phyloP scores from a whole-genome alignment of 2,329 filamentous ascomycete species.

The Penicillium frequentans region DNA sequence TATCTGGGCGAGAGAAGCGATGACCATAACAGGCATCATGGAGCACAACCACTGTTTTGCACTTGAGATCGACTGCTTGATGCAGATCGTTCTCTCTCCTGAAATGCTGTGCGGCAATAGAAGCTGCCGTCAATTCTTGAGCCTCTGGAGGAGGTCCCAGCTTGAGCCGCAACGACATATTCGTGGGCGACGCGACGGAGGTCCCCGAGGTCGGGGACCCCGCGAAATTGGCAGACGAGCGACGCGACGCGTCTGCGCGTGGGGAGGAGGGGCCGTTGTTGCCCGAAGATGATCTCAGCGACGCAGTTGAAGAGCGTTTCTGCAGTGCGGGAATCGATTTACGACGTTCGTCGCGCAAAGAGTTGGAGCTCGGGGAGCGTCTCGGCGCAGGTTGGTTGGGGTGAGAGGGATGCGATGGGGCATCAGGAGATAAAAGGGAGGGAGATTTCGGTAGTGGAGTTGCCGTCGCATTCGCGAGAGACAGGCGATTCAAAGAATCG shows the following conservation, averaged over 20 bases:
- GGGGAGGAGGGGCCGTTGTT: slow-evolving; percentile 30
- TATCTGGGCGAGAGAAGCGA: slow-evolving; percentile 79
- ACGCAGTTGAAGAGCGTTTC: slow-evolving; percentile 40
- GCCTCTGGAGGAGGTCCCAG: slow-evolving; percentile 21
- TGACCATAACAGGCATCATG: slow-evolving; percentile 96
- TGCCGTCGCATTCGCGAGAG: slow-evolving; percentile 23
- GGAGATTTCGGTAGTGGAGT: slow-evolving; percentile 30
- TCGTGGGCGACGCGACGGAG: slow-evolving; percentile 19
- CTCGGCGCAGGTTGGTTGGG: slow-evolving; percentile 24
- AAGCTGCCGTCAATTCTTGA: slow-evolving; percentile 48
- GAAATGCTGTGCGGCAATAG: slow-evolving; percentile 68
- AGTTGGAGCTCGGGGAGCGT: slow-evolving; percentile 36
- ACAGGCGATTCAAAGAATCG: slow-evolving; percentile 29
- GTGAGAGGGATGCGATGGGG: slow-evolving; percentile 19
- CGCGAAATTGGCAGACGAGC: slow-evolving; percentile 32
- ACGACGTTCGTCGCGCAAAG: slow-evolving; percentile 38
- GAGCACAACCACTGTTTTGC: slow-evolving; percentile 76
- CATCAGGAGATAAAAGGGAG: slow-evolving; percentile 28
- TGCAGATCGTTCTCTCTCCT: slow-evolving; percentile 67
- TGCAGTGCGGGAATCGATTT: slow-evolving; percentile 37
- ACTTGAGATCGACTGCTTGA: slow-evolving; percentile 44
- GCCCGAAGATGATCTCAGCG: slow-evolving; percentile 36
- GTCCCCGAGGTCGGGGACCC: slow-evolving; percentile 23
- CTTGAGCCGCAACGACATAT: slow-evolving; percentile 29
- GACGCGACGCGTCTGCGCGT: slow-evolving; percentile 33